These are phyloP conservation scores for Pelagomonas calceolata DNA, from an alignment of 108 stramenopile genomes.

Conservation along the genomic window DNA sequence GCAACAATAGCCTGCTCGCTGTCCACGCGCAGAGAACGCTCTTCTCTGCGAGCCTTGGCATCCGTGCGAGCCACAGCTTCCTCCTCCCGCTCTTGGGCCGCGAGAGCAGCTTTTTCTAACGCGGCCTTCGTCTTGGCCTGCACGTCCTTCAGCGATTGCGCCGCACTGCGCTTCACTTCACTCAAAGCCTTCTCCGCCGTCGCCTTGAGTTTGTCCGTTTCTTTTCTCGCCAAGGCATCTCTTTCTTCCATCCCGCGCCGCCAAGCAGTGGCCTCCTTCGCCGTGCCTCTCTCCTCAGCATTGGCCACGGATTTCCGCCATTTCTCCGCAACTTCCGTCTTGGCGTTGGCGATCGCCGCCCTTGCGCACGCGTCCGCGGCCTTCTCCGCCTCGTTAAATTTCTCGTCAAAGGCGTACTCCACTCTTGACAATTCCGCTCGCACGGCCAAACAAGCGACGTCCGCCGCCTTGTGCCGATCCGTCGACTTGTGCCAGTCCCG, in stretches of 20 bases:
- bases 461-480: too few species aligned
- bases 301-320: neutral
- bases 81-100: too few species aligned
- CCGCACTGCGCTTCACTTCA: slow-evolving; percentile 1
- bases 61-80: too few species aligned
- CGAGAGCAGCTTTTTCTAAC: neutral
- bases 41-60: too few species aligned
- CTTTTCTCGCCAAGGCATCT: slow-evolving; percentile 3
- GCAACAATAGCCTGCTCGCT: too few species aligned
- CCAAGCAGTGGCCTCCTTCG: neutral
- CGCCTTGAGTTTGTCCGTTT: neutral
- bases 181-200: slow-evolving; percentile 6
- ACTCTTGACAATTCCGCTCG: too few species aligned
- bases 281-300: neutral
- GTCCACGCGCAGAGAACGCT: too few species aligned
- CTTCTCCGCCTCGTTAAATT: too few species aligned
- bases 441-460: too few species aligned
- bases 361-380: neutral
- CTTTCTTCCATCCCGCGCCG: neutral
- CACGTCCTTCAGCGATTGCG: neutral
- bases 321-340: neutral
- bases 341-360: neutral
- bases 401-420: too few species aligned
- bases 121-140: slow-evolving; percentile 2
- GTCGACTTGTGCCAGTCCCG: too few species aligned